phyloP scores from a whole-genome alignment of 176 grass and related monocot genomes.

The Bonia amplexicaulis region DNA sequence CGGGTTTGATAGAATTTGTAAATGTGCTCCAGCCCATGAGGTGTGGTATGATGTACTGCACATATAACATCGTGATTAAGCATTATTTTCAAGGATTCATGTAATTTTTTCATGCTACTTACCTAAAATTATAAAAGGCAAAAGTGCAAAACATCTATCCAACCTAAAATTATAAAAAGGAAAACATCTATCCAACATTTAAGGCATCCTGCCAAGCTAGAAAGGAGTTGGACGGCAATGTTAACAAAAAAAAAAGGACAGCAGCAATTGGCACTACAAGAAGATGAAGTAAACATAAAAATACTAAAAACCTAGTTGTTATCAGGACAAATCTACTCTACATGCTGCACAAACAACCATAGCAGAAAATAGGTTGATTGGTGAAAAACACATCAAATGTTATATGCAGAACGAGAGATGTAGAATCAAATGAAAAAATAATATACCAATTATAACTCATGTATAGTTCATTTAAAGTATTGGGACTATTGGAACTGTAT shows the following conservation, averaged over 20 bases:
- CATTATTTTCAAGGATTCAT: background rate
- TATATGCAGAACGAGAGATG: background rate
- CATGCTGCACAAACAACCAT: background rate
- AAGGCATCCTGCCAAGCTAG: too few species aligned
- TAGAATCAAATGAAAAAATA: background rate
- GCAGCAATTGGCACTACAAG: background rate
- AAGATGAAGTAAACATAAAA: background rate
- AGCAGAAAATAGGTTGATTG: background rate
- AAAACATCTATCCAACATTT: background rate
- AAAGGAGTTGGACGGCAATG: background rate
- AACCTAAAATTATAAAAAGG: background rate
- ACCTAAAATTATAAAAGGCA: background rate
- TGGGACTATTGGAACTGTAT: background rate
- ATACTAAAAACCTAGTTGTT: background rate
- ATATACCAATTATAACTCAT: background rate
- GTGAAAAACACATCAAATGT: background rate
- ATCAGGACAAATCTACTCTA: background rate
- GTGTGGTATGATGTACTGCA: constrained; percentile 90
- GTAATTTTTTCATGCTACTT: background rate
- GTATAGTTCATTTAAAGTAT: background rate
- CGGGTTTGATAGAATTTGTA: constrained; percentile 61
- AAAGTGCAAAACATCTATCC: background rate
- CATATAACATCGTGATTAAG: background rate
- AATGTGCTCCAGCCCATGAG: constrained; percentile 91
- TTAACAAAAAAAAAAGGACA: background rate